These are phyloP conservation scores for Hortiboletus campestris DNA, from an alignment of 768 basidiomycete genomes.

Conservation along the genomic window DNA sequence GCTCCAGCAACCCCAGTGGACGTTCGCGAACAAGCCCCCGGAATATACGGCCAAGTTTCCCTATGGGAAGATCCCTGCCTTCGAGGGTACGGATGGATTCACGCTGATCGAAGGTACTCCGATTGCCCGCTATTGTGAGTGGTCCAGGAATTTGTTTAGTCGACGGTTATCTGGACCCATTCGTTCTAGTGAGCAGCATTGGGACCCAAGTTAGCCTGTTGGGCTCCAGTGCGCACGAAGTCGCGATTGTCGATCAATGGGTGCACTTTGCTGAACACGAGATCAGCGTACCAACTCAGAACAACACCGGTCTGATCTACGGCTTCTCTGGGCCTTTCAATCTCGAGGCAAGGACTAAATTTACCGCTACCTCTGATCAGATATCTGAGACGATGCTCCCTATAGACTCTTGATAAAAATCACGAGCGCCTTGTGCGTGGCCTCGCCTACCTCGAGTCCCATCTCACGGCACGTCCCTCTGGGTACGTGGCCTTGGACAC, in stretches of 20 bases:
- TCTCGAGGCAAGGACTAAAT: neutral
- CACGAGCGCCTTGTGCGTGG: neutral
- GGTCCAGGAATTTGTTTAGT: too few relatives aligned
- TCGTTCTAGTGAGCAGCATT: slow-evolving; percentile 13
- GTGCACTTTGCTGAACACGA: slow-evolving; percentile 14
- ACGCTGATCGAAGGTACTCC: slow-evolving; percentile 19
- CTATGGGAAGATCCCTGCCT: slow-evolving; percentile 23
- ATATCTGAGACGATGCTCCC: neutral
- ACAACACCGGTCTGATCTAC: neutral
- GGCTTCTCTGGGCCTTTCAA: neutral
- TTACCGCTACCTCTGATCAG: too few relatives aligned
- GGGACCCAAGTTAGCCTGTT: slow-evolving; percentile 8
- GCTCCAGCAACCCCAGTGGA: slow-evolving; percentile 11
- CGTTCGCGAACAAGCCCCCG: slow-evolving; percentile 10
- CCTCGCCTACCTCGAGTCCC: slow-evolving; percentile 14
- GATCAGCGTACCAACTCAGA: slow-evolving; percentile 2
- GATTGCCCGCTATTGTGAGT: slow-evolving; percentile 25
- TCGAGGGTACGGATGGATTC: slow-evolving; percentile 20
- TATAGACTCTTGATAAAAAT: neutral
- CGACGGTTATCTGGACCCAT: neutral
- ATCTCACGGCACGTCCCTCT: slow-evolving; percentile 7
- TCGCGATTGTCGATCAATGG: slow-evolving; percentile 12
- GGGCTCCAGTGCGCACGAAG: slow-evolving; percentile 12
- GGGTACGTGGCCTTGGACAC: slow-evolving; percentile 13
- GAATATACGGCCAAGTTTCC: slow-evolving; percentile 19